Conservation (phyloP, 352 stramenopile species). For the Pythium myriotylum region DNA sequence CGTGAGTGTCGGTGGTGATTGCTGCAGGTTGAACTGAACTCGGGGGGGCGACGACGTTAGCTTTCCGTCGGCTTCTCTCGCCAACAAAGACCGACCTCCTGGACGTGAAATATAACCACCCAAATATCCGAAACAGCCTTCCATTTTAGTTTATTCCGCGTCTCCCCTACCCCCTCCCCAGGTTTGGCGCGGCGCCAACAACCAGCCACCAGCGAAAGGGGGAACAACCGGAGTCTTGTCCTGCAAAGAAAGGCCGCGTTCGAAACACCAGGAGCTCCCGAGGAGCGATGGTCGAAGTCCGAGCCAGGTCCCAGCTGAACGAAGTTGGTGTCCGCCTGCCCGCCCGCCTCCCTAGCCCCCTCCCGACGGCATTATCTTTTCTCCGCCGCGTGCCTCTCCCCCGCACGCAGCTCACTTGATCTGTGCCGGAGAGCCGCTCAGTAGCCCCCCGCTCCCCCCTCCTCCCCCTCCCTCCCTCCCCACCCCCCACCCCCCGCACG, state of each 20-base stretch:
- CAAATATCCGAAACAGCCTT: constrained; percentile 28
- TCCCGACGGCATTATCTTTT: constrained; percentile 14
- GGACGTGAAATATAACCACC: constrained; percentile 5
- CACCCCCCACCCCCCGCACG: not conserved
- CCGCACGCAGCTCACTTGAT: not conserved
- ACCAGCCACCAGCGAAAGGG: constrained; percentile 19
- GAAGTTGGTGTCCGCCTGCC: constrained; percentile 7
- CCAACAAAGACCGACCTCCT: constrained; percentile 6
- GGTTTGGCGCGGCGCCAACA: constrained; percentile 10
- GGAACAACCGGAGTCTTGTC: constrained; percentile 21
- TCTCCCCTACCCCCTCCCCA: constrained; percentile 16
- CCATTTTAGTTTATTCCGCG: constrained; percentile 19
- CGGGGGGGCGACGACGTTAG: not conserved
- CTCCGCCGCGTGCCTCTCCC: constrained; percentile 2
- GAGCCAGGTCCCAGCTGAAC: constrained; percentile 23
- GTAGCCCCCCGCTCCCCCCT: constrained; percentile 3
- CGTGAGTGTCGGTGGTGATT: constrained; percentile 29
- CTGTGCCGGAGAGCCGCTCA: not conserved
- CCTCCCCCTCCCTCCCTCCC: constrained; percentile 5
- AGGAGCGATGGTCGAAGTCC: constrained; percentile 21
- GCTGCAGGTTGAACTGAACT: constrained; percentile 32
- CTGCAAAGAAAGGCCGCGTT: constrained; percentile 15
- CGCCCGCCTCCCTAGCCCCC: constrained; percentile 5
- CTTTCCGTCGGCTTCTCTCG: too few relatives aligned
- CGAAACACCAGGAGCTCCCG: constrained; percentile 4